Evolutionary conservation across 495 filamentous ascomycete species (phyloP), one percentile per base, ranked within the genome.

Genomic region (Cercophora scortea): DNA sequence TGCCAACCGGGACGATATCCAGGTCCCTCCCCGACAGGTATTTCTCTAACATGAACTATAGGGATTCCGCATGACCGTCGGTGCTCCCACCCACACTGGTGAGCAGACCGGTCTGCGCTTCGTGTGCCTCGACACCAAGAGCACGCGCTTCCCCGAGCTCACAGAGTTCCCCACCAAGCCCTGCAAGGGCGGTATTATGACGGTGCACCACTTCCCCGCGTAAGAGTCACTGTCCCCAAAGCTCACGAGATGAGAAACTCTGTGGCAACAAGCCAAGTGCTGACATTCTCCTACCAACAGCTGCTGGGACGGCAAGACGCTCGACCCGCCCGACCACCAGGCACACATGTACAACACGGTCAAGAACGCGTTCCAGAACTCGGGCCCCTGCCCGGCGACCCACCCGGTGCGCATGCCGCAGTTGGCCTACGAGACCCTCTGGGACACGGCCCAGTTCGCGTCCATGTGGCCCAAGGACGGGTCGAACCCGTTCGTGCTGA

Each of bases 301-400:
- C 52, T 74, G 75, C 65, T 81, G 78, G 78, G 78, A 82, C 59
- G 79, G 78, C 48, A 72, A 75, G 61, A 80, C 79, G 59, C 67
- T 80, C n/a, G 78, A 80, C 62, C 77, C 73, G 43, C 70, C 73
- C 32, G 75, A 81, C 63, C 79, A 81, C 61, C 70, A 73, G 43
- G 72, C 74, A 12, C 79, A 82, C 68, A 75, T 75, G 72, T 73
- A 64, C 63, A 69, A 67, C 59, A 75, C 72, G 5, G 65, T 66
- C 35, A 60, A 49, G 48, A 70, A 72, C 32, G 69, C 69, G 18
- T 77, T 77, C 61, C 51, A 55, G 33, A 61, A 66, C 41, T 66
- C 66, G 8, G 71, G 71, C 1, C 48, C 72, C 6, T 79, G 77
- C 69, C 77, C 77, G 35, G 59, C 71, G 1, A 73, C 73, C n/a